Evolutionary conservation across 768 basidiomycete species (phyloP).

Genomic region (Amanita molliuscula): DNA sequence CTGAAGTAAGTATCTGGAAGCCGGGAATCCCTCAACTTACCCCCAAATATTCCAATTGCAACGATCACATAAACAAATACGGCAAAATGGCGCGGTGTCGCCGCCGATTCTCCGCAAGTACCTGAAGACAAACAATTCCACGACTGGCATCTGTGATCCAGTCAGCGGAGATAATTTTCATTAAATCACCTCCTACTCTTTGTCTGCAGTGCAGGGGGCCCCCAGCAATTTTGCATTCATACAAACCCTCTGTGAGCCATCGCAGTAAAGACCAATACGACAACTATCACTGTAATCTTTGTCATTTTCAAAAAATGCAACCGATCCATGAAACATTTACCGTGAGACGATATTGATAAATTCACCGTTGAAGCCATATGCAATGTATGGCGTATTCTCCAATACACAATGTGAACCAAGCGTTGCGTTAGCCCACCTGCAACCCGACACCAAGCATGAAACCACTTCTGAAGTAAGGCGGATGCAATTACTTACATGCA

Average conservation of each 20-base stretch:
- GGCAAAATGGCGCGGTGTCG: conserved; percentile 51
- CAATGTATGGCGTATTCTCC: conserved; percentile 75
- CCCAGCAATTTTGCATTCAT: conserved; percentile 46
- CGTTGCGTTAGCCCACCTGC: conserved; percentile 73
- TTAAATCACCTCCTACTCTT: conserved; percentile 26
- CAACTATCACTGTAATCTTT: conserved; percentile 53
- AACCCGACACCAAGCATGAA: not conserved
- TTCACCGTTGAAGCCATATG: conserved; percentile 47
- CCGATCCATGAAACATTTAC: conserved; percentile 24
- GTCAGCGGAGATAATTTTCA: not conserved
- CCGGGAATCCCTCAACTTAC: conserved; percentile 28
- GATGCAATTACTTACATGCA: conserved; percentile 58
- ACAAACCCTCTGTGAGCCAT: conserved; percentile 48
- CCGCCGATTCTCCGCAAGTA: conserved; percentile 52
- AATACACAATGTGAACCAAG: conserved; percentile 50
- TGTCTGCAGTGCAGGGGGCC: conserved; percentile 42
- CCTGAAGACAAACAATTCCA: conserved; percentile 61
- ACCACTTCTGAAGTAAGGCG: not conserved
- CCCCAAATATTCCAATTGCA: conserved; percentile 59
- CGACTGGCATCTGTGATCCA: conserved; percentile 46
- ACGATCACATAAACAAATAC: conserved; percentile 67
- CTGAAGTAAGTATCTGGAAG: not conserved
- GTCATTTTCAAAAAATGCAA: not conserved
- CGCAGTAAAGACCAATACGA: conserved; percentile 64
- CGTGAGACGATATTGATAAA: conserved; percentile 77